Conservation (phyloP, 2,329 filamentous ascomycete genomes). For the Fusarium falciforme region DNA sequence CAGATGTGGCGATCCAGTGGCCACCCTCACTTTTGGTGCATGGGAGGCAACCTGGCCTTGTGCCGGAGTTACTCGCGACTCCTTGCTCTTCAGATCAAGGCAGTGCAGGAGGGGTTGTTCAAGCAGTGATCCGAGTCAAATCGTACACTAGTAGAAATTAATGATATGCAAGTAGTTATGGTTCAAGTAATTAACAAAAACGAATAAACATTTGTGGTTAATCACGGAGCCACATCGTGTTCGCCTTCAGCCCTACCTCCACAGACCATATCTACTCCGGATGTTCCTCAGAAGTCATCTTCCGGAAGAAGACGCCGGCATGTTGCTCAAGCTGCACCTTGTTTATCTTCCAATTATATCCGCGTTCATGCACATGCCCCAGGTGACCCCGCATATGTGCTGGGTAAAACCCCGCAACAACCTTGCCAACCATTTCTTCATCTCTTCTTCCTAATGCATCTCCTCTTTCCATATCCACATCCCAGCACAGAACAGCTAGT, state of each 20-base stretch:
- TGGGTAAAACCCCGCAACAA: background rate
- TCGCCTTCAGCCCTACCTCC: background rate
- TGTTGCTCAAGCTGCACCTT: background rate
- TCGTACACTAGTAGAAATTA: background rate
- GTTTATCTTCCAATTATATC: background rate
- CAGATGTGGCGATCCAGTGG: conserved; percentile 27
- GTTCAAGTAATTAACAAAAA: background rate
- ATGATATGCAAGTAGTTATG: background rate
- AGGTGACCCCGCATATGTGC: background rate
- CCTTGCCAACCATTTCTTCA: background rate
- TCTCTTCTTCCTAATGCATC: background rate
- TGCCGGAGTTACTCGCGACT: conserved; percentile 18
- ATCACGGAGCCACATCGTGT: background rate
- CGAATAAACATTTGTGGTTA: background rate
- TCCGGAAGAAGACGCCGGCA: background rate
- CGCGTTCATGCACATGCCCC: background rate
- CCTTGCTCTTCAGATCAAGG: conserved; percentile 26
- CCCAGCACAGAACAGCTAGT: too few species aligned
- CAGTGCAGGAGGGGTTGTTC: conserved; percentile 1
- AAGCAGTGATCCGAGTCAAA: background rate
- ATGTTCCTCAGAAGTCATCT: background rate
- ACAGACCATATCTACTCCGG: background rate
- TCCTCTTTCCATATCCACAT: background rate
- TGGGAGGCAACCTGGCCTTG: conserved; percentile 19
- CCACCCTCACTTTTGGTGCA: conserved; percentile 25